Evolutionary conservation across 345 rosid genomes (phyloP), one percentile per base, ranked within the genome.

Genomic region (Euphorbia lathyris): DNA sequence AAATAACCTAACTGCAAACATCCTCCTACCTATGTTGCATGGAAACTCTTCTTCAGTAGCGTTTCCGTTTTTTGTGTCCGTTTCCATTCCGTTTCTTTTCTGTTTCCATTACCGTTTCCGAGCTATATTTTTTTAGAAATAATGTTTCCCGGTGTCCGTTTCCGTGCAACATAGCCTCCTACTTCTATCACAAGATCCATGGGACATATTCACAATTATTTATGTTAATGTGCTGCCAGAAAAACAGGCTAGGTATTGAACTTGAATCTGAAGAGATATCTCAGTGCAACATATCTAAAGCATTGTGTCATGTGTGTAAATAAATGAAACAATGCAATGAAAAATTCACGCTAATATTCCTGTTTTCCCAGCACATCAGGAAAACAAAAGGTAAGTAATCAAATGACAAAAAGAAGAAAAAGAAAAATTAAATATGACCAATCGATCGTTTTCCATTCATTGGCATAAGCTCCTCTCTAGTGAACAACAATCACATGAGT

Each of bases 151-250:
- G n/a, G n/a, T n/a, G n/a, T n/a, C n/a, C n/a, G n/a, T n/a, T n/a
- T n/a, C n/a, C n/a, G n/a, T n/a, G n/a, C n/a, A n/a, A n/a, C n/a
- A n/a, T n/a, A n/a, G n/a, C 66, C 50, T 30, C 56, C 25, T 48
- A 58, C 3, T 60, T 61, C 36, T 16, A 50, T 50, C 34, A 50
- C 52, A 61, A 50, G 56, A 69, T 43, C 29, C 56, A 29, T 45
- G 14, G 58, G 19, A 40, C 27, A 13, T 16, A 68, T 58, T 61
- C 43, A 40, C 43, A 40, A 40, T 9, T 40, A 40, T 40, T 40
- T 40, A 40, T 40, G 43, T 40, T 9, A 40, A 40, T 40, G 11
- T 40, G 43, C 7, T 40, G 11, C 1, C 43, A 40, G 43, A 6
- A 40, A 30, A 9, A 17, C 10, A 68, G 13, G 25, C 1, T 10